phyloP scores from a whole-genome alignment of 768 basidiomycete species.

The Hydnomerulius pinastri region DNA sequence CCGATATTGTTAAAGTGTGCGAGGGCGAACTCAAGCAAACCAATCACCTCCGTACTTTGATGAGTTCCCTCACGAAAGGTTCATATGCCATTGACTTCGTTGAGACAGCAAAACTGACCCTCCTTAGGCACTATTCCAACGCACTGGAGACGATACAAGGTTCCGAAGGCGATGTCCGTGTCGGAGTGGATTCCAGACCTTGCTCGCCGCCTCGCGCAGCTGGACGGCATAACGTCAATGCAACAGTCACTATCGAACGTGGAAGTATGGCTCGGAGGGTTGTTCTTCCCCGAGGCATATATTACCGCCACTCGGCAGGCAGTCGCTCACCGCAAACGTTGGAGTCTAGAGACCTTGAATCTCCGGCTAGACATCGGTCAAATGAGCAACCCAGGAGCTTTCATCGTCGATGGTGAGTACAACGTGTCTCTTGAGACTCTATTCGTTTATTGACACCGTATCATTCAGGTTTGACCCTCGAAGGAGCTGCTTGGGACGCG shows the following conservation, averaged over 20 bases:
- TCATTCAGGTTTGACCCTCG: constrained; percentile 79
- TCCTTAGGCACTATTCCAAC: constrained; percentile 78
- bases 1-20: constrained; percentile 81
- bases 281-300: constrained; percentile 97
- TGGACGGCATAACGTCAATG: constrained; percentile 61
- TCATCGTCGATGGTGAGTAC: constrained; percentile 82
- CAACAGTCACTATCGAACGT: constrained; percentile 63
- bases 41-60: constrained; percentile 89
- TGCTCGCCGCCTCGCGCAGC: constrained; percentile 76
- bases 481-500: constrained; percentile 77
- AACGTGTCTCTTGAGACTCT: not conserved
- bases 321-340: constrained; percentile 89
- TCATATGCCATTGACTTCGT: constrained; percentile 10
- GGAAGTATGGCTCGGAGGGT: constrained; percentile 89
- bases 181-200: constrained; percentile 87
- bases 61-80: constrained; percentile 92
- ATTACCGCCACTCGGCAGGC: constrained; percentile 94
- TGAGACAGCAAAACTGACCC: constrained; percentile 8
- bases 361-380: constrained; percentile 81
- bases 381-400: constrained; percentile 75
- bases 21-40: constrained; percentile 91
- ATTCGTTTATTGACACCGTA: constrained; percentile 6
- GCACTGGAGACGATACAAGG: constrained; percentile 91
- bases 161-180: constrained; percentile 77
- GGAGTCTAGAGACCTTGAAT: constrained; percentile 88